Evolutionary conservation across 1,284 basidiomycete species (phyloP).

Genomic region (Cystobasidium slooffiae): DNA sequence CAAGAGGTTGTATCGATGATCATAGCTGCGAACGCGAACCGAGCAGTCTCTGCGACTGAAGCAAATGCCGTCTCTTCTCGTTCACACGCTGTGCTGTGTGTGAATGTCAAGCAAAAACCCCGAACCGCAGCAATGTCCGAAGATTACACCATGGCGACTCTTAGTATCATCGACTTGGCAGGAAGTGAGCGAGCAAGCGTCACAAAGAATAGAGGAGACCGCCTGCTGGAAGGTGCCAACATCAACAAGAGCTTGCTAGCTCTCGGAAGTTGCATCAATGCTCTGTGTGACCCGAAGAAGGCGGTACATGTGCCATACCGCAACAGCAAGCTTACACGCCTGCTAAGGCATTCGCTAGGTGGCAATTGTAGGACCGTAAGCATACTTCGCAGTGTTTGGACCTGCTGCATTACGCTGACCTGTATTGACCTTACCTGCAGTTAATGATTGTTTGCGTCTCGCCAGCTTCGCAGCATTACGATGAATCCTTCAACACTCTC

Average conservation of each 20-base stretch:
- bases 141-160: conserved; percentile 77
- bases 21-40: conserved; percentile 77
- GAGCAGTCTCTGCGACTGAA: conserved; percentile 89
- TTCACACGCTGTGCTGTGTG: conserved; percentile 92
- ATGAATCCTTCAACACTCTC: conserved; percentile 96
- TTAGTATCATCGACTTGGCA: conserved; percentile 95
- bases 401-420: neutral
- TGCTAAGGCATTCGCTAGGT: conserved; percentile 93
- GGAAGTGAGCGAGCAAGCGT: conserved; percentile 93
- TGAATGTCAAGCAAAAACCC: conserved; percentile 83
- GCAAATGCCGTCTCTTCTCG: conserved; percentile 93
- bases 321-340: conserved; percentile 92
- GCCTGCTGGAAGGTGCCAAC: conserved; percentile 95
- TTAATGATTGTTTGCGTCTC: conserved; percentile 83
- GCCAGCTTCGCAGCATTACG: conserved; percentile 90
- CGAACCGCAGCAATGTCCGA: conserved; percentile 66
- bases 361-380: conserved; percentile 96
- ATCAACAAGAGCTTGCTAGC: conserved; percentile 97
- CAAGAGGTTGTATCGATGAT: conserved; percentile 93
- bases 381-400: neutral
- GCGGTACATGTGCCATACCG: conserved; percentile 89
- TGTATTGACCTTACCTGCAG: neutral
- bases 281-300: conserved; percentile 83
- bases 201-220: conserved; percentile 93
- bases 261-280: conserved; percentile 94